Base-by-base conservation (phyloP, 2,329 filamentous ascomycete species). In the Clathrospora elynae region DNA sequence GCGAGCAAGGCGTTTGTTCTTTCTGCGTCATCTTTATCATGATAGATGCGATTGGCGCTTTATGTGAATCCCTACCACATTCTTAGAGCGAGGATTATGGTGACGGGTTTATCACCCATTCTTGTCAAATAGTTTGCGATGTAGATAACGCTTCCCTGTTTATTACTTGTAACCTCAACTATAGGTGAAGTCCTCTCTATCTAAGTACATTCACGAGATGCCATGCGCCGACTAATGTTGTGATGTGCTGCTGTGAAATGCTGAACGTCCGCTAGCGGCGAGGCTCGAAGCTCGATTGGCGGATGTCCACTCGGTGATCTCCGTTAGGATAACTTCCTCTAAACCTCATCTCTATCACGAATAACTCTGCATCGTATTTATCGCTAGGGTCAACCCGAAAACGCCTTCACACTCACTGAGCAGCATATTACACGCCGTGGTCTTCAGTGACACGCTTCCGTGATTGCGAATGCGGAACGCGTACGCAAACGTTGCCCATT, bases 1-100 rank as follows among this genome's bases (percentile, higher is more conserved):
- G 53, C 42, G 58, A 43, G 26, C 36, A 37, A 10, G 57, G 59
- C 55, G 55, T 61, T 62, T 50, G 46, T 32, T 38, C 24, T 42
- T 34, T 28, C 31, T 11, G 33, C 22, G 36, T 14, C 22, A 36
- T 33, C 42, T 28, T 9, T 31, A 20, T 36, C 32, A 32, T 20
- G 12, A 10, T 28, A 10, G 23, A 28, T 13, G 31, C 17, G 26
- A 16, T 31, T 35, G 10, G 17, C n/a, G 35, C 26, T 38, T 46
- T n/a, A n/a, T n/a, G n/a, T n/a, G n/a, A n/a, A n/a, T n/a, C n/a
- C n/a, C n/a, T n/a, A n/a, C n/a, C n/a, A n/a, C n/a, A n/a, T n/a
- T n/a, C n/a, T n/a, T n/a, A n/a, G n/a, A n/a, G n/a, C n/a, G n/a
- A n/a, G n/a, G n/a, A n/a, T n/a, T n/a, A n/a, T n/a, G n/a, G n/a